Percentiles rank a stretch among this genome's conserved stretches.
These are phyloP conservation scores for Triticum monococcum DNA, from an alignment of 176 grass and related monocot genomes.

Conservation along the genomic window DNA sequence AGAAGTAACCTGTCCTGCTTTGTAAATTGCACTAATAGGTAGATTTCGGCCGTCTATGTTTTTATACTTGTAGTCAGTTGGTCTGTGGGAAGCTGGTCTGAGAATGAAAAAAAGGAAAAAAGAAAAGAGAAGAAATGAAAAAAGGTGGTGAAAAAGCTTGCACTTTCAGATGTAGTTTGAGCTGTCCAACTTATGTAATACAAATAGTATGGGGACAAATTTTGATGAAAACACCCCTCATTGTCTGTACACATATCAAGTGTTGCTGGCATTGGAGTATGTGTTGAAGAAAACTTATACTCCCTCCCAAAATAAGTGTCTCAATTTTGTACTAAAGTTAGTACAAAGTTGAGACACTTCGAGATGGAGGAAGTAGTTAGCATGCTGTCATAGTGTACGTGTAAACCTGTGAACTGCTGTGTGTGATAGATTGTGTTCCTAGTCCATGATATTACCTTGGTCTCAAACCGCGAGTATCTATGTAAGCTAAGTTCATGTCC, in stretches of 20 bases:
- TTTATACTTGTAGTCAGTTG: conserved; percentile 11
- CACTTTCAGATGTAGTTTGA: background rate
- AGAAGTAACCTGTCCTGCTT: background rate
- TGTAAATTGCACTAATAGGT: conserved; percentile 18
- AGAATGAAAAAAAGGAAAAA: background rate
- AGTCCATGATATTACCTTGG: background rate
- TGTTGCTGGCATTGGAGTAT: background rate
- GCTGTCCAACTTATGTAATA: conserved; percentile 5
- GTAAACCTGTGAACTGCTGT: background rate
- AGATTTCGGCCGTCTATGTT: conserved; percentile 4
- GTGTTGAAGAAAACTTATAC: background rate
- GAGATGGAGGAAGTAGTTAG: background rate
- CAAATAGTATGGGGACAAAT: background rate
- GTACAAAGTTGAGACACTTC: no score
- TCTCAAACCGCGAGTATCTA: background rate
- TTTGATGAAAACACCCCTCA: background rate
- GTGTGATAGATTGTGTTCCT: background rate
- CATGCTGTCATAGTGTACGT: background rate
- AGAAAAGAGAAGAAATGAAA: background rate
- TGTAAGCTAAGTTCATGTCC: background rate
- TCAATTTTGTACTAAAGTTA: no score
- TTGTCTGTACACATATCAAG: background rate
- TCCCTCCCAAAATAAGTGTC: no score
- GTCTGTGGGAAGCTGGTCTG: background rate
- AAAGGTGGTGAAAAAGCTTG: background rate